Conservation (phyloP, 2,329 filamentous ascomycete species). For the Metarhizium robertsii region DNA sequence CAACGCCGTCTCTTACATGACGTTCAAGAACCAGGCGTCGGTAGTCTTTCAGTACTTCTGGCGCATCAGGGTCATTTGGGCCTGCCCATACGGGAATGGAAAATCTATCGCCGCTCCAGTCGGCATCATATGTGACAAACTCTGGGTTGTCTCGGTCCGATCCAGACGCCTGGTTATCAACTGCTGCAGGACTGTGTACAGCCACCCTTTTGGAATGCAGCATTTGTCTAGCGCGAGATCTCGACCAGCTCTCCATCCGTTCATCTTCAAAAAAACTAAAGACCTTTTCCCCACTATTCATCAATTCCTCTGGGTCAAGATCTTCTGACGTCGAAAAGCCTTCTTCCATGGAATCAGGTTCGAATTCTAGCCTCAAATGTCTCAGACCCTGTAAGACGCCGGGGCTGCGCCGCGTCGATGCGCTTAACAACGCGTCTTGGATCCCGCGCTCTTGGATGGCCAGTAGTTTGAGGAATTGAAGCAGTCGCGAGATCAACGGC, state of each 20-base stretch:
- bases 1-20: conserved; percentile 26
- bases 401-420: conserved; percentile 28
- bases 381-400: conserved; percentile 40
- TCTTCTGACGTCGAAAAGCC: conserved; percentile 19
- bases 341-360: conserved; percentile 29
- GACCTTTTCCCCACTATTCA: conserved; percentile 25
- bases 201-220: conserved; percentile 6
- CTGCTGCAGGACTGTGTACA: not conserved
- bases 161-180: not conserved
- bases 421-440: conserved; percentile 14
- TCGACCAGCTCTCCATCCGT: conserved; percentile 5
- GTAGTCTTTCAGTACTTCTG: conserved; percentile 36
- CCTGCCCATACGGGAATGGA: conserved; percentile 38
- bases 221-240: not conserved
- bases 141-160: conserved; percentile 12
- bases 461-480: conserved; percentile 35
- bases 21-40: conserved; percentile 31
- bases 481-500: conserved; percentile 36
- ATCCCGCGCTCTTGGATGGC: conserved; percentile 41
- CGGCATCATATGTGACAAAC: conserved; percentile 13
- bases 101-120: conserved; percentile 18
- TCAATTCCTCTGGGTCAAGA: conserved; percentile 32
- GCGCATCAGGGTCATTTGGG: conserved; percentile 18
- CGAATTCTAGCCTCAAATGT: conserved; percentile 45
- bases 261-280: conserved; percentile 38